phyloP scores from a whole-genome alignment of 306 rosid species.

The Prinsepia uniflora region DNA sequence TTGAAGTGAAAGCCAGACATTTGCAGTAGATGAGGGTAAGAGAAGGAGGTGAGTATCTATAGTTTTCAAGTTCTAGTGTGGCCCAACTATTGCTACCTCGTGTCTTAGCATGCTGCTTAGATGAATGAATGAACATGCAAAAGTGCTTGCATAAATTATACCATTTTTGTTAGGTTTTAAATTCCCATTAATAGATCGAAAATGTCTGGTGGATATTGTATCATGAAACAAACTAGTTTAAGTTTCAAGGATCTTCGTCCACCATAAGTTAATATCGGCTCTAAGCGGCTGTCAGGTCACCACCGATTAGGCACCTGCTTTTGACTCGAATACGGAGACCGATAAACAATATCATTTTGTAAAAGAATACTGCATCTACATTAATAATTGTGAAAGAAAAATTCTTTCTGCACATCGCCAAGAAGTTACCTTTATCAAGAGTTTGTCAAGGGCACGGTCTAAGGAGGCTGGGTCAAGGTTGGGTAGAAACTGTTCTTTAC shows the following conservation, averaged over 20 bases:
- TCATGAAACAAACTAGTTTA: conserved; percentile 36
- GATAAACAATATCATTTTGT: background rate
- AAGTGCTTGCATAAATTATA: background rate
- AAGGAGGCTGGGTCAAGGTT: conserved; percentile 51
- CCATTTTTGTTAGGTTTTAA: background rate
- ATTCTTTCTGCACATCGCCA: conserved; percentile 7
- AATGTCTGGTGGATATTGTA: conserved; percentile 39
- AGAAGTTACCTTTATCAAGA: conserved; percentile 67
- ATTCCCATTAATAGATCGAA: too few relatives aligned
- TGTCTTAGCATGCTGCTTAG: background rate
- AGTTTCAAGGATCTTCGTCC: conserved; percentile 64
- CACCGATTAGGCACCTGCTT: conserved; percentile 21
- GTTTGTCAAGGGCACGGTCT: conserved; percentile 65
- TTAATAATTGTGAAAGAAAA: background rate
- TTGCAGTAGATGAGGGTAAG: background rate
- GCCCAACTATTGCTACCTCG: conserved; percentile 2
- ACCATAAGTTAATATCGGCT: conserved; percentile 46
- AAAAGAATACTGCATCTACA: conserved; percentile 1
- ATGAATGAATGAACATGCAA: background rate
- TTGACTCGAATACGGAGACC: too few relatives aligned
- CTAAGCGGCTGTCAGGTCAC: conserved; percentile 79
- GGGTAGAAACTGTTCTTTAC: conserved; percentile 69
- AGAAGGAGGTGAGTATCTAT: background rate
- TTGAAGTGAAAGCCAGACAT: background rate
- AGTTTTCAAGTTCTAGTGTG: background rate